Conservation (phyloP, 2,329 filamentous ascomycete species). For the Leptographium procerum region DNA sequence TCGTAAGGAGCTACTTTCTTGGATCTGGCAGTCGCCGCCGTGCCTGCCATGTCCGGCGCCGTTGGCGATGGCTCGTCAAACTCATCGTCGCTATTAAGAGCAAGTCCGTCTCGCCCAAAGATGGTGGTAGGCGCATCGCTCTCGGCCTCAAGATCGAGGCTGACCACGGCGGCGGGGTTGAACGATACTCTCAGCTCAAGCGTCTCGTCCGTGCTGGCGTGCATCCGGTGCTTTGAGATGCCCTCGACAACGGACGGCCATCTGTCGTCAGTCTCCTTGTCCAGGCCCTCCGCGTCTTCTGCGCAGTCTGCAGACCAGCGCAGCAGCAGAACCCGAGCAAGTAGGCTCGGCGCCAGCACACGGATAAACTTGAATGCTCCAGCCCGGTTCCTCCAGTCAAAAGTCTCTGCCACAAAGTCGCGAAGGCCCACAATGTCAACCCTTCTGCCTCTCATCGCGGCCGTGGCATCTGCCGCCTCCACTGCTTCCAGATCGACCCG, state of each 20-base stretch:
- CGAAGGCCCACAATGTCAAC: slow-evolving; percentile 59
- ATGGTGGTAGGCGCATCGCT: slow-evolving; percentile 28
- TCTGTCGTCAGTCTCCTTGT: not conserved
- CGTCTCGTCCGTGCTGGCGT: slow-evolving; percentile 63
- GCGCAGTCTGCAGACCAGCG: not conserved
- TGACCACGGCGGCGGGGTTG: slow-evolving; percentile 63
- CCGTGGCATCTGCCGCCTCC: not conserved
- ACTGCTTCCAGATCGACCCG: slow-evolving; percentile 46
- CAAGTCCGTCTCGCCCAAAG: slow-evolving; percentile 41
- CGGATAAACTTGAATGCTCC: slow-evolving; percentile 80
- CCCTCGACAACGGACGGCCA: slow-evolving; percentile 41
- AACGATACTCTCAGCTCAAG: slow-evolving; percentile 72
- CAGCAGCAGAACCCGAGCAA: slow-evolving; percentile 43
- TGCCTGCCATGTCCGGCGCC: slow-evolving; percentile 16
- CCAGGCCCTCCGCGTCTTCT: slow-evolving; percentile 8
- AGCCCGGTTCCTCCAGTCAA: slow-evolving; percentile 71
- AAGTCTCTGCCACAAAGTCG: slow-evolving; percentile 63
- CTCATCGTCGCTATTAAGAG: slow-evolving; percentile 57
- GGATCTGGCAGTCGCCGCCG: not conserved
- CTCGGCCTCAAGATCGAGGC: slow-evolving; percentile 64
- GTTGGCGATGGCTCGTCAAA: slow-evolving; percentile 24
- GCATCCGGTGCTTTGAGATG: slow-evolving; percentile 56
- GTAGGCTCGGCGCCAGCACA: slow-evolving; percentile 64
- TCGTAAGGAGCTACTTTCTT: slow-evolving; percentile 36
- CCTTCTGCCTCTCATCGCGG: slow-evolving; percentile 11